Base-by-base conservation (phyloP, 1,139 yeast species). In the Blastobotrys indianensis region DNA sequence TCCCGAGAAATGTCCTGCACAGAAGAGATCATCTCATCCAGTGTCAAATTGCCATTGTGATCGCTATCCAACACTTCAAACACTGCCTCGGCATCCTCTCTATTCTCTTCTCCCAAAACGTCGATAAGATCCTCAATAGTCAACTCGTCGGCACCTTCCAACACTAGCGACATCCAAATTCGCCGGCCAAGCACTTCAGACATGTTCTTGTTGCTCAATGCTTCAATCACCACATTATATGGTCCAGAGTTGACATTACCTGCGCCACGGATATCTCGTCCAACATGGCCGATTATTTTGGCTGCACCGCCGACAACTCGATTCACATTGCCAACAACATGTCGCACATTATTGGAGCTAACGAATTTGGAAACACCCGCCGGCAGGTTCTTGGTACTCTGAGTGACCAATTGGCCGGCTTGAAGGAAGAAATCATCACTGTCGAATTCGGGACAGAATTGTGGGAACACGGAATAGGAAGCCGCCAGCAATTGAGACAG, bases 101-200 rank as follows among this genome's bases (percentile, higher is more conserved):
- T 53, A 37, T 57, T 56, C 9, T 54, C 55, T 10, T 47, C 51
- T 10, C 70, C 70, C n/a, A 69, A 51, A 4, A 66, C 64, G 13
- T 64, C 67, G n/a, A 61, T 47, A 41, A 69, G 54, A 50, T 69
- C 73, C 7, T 64, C 64, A 32, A 62, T 56, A 2, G 61, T 54
- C 39, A 69, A 53, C 15, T 55, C 56, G 7, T 63, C 68, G 2
- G 67, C 58, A 44, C 64, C 70, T 46, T 68, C 73, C 44, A 66
- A 57, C 9, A 69, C 73, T 39, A 69, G 54, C 7, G 72, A 63
- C 54, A 66, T 63, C 74, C 74, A 69, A 45, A 69, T 66, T 35
- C 74, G 62, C 37, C 57, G 52, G 3, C 70, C 73, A 42, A 69
- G 56, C 9, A 61, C 58, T 38, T 61, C 65, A 1, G 69, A 54